Evolutionary conservation across 2,329 filamentous ascomycete species (phyloP).

Genomic region (Xylariomycetidae sp.): DNA sequence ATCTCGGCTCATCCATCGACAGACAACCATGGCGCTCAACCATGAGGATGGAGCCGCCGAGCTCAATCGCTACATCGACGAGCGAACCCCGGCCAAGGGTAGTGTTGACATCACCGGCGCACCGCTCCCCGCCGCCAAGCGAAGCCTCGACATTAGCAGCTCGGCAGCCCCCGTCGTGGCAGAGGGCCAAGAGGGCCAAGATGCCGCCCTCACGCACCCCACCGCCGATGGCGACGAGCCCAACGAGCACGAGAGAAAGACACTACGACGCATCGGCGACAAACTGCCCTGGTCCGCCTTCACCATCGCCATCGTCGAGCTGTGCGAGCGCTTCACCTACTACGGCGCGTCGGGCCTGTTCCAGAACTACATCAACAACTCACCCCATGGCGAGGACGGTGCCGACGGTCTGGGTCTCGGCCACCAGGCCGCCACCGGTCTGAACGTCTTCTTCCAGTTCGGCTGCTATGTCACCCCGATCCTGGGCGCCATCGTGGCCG

Average conservation of each 20-base stretch:
- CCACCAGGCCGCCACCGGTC: conserved; percentile 48
- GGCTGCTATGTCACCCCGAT: conserved; percentile 33
- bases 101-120: conserved; percentile 1
- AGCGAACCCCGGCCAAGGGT: not conserved
- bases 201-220: too few species aligned
- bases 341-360: conserved; percentile 51
- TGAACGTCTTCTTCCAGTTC: conserved; percentile 53
- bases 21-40: not conserved
- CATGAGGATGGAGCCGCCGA: not conserved
- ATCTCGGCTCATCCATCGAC: too few species aligned
- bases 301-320: too few species aligned
- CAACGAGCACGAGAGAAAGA: too few species aligned
- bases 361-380: conserved; percentile 48
- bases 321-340: conserved; percentile 54
- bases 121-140: not conserved
- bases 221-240: too few species aligned
- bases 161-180: not conserved
- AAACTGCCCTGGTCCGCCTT: too few species aligned
- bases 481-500: conserved; percentile 50
- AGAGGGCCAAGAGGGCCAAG: not conserved
- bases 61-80: conserved; percentile 1
- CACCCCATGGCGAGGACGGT: conserved; percentile 27
- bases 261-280: too few species aligned
- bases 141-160: not conserved
- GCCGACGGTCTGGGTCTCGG: conserved; percentile 52